These are phyloP conservation scores for Aphanocladium album DNA, from an alignment of 2,329 filamentous ascomycete genomes.

Conservation along the genomic window DNA sequence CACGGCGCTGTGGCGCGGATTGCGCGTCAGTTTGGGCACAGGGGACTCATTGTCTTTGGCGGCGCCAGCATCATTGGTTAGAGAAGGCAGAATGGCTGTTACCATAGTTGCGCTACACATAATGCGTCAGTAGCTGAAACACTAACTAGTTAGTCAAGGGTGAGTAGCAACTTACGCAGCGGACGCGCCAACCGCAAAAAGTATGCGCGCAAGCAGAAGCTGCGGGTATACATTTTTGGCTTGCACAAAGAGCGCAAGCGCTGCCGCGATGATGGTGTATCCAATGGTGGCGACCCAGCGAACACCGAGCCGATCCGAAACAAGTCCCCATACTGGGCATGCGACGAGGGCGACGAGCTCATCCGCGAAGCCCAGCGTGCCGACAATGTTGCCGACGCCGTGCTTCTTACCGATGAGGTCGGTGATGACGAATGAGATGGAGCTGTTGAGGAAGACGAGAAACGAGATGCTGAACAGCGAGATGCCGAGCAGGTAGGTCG, in stretches of 20 bases:
- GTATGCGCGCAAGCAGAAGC: slow-evolving; percentile 72
- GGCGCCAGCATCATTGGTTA: slow-evolving; percentile 48
- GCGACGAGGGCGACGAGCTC: slow-evolving; percentile 77
- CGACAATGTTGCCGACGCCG: slow-evolving; percentile 73
- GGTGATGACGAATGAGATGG: slow-evolving; percentile 78
- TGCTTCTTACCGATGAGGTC: slow-evolving; percentile 71
- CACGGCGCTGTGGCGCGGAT: slow-evolving; percentile 52
- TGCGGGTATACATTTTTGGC: slow-evolving; percentile 84
- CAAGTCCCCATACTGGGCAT: slow-evolving; percentile 73
- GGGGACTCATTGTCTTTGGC: slow-evolving; percentile 22
- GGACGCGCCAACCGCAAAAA: slow-evolving; percentile 90
- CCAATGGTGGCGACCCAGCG: slow-evolving; percentile 68
- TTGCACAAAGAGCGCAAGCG: slow-evolving; percentile 78
- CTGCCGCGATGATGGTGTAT: slow-evolving; percentile 73
- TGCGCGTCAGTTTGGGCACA: slow-evolving; percentile 32
- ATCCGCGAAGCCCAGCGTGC: slow-evolving; percentile 79
- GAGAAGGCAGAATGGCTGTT: slow-evolving; percentile 79
- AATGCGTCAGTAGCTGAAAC: not conserved
- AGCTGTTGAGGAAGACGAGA: slow-evolving; percentile 83
- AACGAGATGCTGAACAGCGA: slow-evolving; percentile 85
- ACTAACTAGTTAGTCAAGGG: slow-evolving; percentile 9
- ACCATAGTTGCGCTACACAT: slow-evolving; percentile 77
- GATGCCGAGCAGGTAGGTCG: slow-evolving; percentile 74
- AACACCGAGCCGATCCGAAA: slow-evolving; percentile 73
- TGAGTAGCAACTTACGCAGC: slow-evolving; percentile 56